Percentiles rank a stretch among this genome's conserved stretches.
Conservation (phyloP, 495 filamentous ascomycete species). For the Endocarpon pusillum region DNA sequence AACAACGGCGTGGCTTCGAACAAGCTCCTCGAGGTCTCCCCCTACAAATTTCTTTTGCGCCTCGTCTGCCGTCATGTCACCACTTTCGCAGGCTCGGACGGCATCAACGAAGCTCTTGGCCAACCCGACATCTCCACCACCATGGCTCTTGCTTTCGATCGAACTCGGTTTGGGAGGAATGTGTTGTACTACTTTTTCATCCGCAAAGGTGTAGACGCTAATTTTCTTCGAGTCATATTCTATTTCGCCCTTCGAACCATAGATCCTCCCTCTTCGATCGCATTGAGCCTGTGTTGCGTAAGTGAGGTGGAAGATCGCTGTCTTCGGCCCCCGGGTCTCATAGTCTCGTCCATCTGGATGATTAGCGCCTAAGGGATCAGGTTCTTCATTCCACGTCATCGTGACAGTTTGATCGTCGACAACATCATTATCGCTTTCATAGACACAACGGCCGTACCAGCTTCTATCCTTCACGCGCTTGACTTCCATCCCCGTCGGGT, state of each 20-base stretch:
- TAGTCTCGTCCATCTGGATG: too few species aligned
- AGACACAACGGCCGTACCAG: constrained; percentile 93
- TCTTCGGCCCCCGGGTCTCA: constrained; percentile 58
- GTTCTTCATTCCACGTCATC: constrained; percentile 55
- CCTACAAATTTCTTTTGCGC: constrained; percentile 66
- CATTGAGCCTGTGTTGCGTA: constrained; percentile 79
- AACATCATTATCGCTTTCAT: constrained; percentile 74
- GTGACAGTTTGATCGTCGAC: constrained; percentile 84
- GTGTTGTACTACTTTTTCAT: constrained; percentile 9
- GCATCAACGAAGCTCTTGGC: constrained; percentile 64
- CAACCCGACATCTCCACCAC: constrained; percentile 77
- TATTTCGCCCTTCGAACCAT: constrained; percentile 75
- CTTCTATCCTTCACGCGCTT: constrained; percentile 39
- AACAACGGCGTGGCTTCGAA: constrained; percentile 81
- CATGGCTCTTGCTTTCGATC: constrained; percentile 37
- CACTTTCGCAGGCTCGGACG: constrained; percentile 60
- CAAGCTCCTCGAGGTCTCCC: constrained; percentile 65
- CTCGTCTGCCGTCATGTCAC: constrained; percentile 42
- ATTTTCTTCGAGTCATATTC: constrained; percentile 42
- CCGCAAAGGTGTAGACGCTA: constrained; percentile 24
- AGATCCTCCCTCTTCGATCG: constrained; percentile 62
- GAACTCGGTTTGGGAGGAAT: constrained; percentile 20
- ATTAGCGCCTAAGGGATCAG: neutral
- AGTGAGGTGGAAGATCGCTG: constrained; percentile 83
- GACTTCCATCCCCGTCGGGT: constrained; percentile 28